Conservation (phyloP, 2,329 filamentous ascomycete genomes). For the Bipolaris gigantea region DNA sequence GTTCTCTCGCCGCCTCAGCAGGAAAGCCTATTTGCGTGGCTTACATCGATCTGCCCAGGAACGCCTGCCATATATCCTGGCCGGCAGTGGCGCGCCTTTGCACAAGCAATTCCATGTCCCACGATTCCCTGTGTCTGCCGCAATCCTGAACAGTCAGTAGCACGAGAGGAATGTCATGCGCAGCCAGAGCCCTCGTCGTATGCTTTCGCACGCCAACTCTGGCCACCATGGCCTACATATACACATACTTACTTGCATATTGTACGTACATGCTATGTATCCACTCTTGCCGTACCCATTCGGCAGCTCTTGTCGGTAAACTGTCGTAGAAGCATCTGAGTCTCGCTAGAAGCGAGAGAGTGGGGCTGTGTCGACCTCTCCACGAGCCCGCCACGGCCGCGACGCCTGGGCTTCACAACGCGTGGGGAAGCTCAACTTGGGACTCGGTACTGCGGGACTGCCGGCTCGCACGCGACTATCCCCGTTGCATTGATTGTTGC, state of each 20-base stretch:
- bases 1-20: not conserved
- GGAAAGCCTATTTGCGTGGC: not conserved
- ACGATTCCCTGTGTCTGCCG: not conserved
- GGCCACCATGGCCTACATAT: not conserved
- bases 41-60: constrained; percentile 1
- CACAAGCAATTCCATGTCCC: constrained; percentile 13
- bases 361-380: constrained; percentile 18
- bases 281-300: constrained; percentile 15
- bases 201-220: constrained; percentile 14
- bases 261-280: no score
- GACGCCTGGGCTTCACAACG: constrained; percentile 7
- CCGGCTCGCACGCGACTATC: constrained; percentile 7
- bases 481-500: constrained; percentile 1
- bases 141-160: constrained; percentile 12
- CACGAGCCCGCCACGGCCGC: constrained; percentile 14
- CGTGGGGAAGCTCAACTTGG: constrained; percentile 26
- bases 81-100: not conserved
- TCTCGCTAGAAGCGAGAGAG: constrained; percentile 16
- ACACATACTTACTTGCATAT: no score
- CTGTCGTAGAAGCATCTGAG: constrained; percentile 31
- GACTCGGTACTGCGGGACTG: not conserved
- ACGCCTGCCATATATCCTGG: not conserved
- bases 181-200: constrained; percentile 14
- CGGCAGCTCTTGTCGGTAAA: constrained; percentile 22
- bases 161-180: constrained; percentile 6